Evolutionary conservation across 257 asterid genomes (phyloP).

Genomic region (Knoxia roxburghii): DNA sequence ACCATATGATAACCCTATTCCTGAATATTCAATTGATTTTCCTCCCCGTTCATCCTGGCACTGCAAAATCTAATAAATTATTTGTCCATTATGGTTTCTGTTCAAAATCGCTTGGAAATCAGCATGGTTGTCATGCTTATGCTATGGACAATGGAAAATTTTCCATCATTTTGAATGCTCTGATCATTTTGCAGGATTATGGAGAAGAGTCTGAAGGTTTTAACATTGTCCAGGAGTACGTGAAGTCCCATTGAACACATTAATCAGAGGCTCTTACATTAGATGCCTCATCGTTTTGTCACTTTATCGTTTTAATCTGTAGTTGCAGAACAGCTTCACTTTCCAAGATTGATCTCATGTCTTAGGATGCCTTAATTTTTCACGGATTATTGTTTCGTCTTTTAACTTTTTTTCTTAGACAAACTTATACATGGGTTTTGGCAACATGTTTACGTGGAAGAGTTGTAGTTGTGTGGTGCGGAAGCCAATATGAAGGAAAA

Average conservation of each 20-base stretch:
- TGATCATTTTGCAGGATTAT: constrained; percentile 43
- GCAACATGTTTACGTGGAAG: too few species aligned
- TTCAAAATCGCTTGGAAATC: not conserved
- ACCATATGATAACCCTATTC: not conserved
- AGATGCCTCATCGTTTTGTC: not conserved
- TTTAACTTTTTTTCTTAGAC: not conserved
- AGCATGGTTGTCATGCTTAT: not conserved
- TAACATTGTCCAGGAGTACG: constrained; percentile 62
- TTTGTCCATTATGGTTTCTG: not conserved
- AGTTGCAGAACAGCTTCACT: not conserved
- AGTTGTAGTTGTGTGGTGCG: too few species aligned
- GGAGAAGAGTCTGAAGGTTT: constrained; percentile 79
- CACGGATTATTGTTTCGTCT: not conserved
- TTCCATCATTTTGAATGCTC: not conserved
- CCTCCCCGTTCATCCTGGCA: not conserved
- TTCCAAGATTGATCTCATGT: not conserved
- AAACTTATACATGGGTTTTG: too few species aligned
- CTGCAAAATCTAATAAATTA: not conserved
- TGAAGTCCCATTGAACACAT: constrained; percentile 41
- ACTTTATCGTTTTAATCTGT: not conserved
- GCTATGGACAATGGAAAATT: not conserved
- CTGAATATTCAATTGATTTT: not conserved
- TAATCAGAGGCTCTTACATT: not conserved
- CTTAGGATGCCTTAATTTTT: not conserved
- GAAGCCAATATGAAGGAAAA: too few species aligned